Conservation (phyloP, 139 green algal species). For the Trebouxia sp. region DNA sequence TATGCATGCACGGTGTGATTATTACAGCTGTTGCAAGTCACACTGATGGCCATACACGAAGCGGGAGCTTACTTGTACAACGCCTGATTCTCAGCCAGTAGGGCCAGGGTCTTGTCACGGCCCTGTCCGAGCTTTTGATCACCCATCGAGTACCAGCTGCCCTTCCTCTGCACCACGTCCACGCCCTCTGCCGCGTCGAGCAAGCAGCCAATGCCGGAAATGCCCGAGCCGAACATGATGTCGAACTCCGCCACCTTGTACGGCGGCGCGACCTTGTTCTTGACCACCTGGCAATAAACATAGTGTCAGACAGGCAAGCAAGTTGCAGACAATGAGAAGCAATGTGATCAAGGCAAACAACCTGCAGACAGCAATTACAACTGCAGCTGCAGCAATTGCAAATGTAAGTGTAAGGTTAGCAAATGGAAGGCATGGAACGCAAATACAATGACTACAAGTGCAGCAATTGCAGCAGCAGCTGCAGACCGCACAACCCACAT, state of each 20-base stretch:
- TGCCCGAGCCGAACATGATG: conserved; percentile 76
- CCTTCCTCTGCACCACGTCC: conserved; percentile 64
- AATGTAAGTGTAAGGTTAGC: no score
- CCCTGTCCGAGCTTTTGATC: conserved; percentile 63
- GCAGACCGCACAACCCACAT: no score
- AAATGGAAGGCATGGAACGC: no score
- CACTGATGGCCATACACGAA: background rate
- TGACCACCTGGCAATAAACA: conserved; percentile 86
- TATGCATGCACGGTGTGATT: background rate
- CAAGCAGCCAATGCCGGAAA: conserved; percentile 69
- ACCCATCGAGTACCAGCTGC: conserved; percentile 71
- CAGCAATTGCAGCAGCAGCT: no score
- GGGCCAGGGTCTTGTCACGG: conserved; percentile 62
- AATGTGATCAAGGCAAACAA: no score
- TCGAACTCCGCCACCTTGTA: conserved; percentile 87
- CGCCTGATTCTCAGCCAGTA: conserved; percentile 45
- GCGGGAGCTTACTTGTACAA: conserved; percentile 28
- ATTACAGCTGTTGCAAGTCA: background rate
- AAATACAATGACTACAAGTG: no score
- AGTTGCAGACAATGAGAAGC: no score
- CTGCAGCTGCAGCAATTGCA: no score
- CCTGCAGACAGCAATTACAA: no score
- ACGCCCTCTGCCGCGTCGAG: conserved; percentile 82
- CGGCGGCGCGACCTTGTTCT: conserved; percentile 92
- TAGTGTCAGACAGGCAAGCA: no score